Percentiles rank a stretch among this genome's conserved stretches.
phyloP scores from a whole-genome alignment of 106 monocot species.

The Dioscorea zingiberensis region DNA sequence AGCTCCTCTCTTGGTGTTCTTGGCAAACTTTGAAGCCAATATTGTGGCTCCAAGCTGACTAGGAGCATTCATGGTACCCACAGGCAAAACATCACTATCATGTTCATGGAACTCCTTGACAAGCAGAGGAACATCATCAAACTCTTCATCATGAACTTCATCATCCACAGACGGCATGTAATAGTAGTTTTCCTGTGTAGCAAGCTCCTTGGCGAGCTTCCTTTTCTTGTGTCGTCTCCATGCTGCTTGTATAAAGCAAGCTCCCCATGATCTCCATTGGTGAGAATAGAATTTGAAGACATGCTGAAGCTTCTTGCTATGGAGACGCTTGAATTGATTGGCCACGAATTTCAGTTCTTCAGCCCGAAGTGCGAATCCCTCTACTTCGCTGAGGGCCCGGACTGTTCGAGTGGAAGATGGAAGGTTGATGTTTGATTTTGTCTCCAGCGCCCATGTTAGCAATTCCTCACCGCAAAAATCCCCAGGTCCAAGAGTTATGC shows the following conservation, averaged over 20 bases:
- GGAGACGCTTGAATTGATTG: conserved; percentile 67
- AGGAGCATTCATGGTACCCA: background rate
- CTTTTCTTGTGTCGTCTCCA: conserved; percentile 67
- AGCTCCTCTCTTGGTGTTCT: conserved; percentile 56
- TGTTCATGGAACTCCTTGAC: background rate
- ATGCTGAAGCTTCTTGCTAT: conserved; percentile 72
- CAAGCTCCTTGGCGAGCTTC: conserved; percentile 60
- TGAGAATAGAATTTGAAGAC: conserved; percentile 68
- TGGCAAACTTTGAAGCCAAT: conserved; percentile 65
- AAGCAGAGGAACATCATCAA: conserved; percentile 19
- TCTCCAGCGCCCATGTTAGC: conserved; percentile 66
- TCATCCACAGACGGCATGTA: conserved; percentile 20
- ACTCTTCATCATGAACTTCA: conserved; percentile 1
- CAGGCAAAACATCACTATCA: conserved; percentile 1
- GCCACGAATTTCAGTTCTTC: conserved; percentile 77
- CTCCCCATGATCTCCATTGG: conserved; percentile 80
- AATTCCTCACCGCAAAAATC: conserved; percentile 90
- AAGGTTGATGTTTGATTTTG: conserved; percentile 45
- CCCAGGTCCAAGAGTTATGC: conserved; percentile 66
- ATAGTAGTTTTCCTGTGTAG: conserved; percentile 43
- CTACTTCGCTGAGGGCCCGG: conserved; percentile 46
- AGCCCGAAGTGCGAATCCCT: conserved; percentile 58
- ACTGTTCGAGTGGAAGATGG: conserved; percentile 63
- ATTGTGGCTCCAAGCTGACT: conserved; percentile 53
- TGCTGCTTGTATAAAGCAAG: conserved; percentile 63